These are phyloP conservation scores for Picocystis sp. DNA, from an alignment of 163 green algal species.

Conservation along the genomic window DNA sequence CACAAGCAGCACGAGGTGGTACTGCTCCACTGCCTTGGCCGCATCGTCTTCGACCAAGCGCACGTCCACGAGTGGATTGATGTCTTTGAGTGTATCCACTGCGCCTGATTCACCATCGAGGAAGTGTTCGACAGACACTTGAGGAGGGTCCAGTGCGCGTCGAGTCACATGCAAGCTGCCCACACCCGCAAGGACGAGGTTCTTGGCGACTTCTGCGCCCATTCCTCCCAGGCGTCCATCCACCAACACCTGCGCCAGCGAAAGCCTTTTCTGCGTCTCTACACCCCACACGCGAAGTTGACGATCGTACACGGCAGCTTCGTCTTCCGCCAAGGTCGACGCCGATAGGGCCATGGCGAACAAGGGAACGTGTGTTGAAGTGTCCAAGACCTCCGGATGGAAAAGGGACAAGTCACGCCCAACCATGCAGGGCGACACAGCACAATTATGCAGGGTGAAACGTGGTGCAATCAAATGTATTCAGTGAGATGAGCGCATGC, in stretches of 20 bases:
- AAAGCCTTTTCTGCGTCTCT: slow-evolving; percentile 65
- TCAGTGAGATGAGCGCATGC: too few relatives aligned
- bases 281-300: slow-evolving; percentile 84
- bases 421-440: too few relatives aligned
- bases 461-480: too few relatives aligned
- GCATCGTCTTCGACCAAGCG: slow-evolving; percentile 2
- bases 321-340: slow-evolving; percentile 35
- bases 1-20: slow-evolving; percentile 10
- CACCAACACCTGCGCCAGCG: neutral
- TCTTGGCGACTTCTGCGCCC: slow-evolving; percentile 13
- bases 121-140: neutral
- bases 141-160: neutral
- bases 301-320: slow-evolving; percentile 75
- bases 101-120: neutral
- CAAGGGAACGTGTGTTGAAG: too few relatives aligned
- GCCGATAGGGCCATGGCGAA: too few relatives aligned
- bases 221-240: neutral
- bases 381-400: too few relatives aligned
- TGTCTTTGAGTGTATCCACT: slow-evolving; percentile 5
- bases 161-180: slow-evolving; percentile 2
- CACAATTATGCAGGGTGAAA: too few relatives aligned
- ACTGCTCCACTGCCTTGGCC: neutral
- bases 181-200: slow-evolving; percentile 14
- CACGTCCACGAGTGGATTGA: slow-evolving; percentile 10
- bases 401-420: too few relatives aligned